Base-by-base conservation (phyloP, 768 basidiomycete species). In the Kwoniella dejecticola region DNA sequence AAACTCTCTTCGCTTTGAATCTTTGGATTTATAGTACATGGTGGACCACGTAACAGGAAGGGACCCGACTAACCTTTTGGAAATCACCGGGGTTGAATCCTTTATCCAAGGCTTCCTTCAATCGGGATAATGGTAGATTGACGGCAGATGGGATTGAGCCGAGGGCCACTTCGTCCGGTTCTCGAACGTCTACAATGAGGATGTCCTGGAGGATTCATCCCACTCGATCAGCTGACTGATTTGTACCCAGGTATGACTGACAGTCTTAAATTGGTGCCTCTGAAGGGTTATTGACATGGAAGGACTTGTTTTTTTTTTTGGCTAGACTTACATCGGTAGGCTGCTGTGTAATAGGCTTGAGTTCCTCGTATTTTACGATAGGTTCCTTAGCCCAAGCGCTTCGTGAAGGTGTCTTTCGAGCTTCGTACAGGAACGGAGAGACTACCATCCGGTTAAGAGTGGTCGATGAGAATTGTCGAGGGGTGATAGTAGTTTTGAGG, bases 121-220 rank as follows among this genome's bases (percentile, higher is more conserved):
- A 83, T n/a, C 83, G 83, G 6, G 89, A 88, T 38, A 97, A 84
- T 4, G 94, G 93, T 19, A 97, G 79, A 78, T 92, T 90, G 72
- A 96, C 90, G 17, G 91, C 84, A 23, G 91, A 91, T 5, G 94
- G 94, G 64, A 97, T 95, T 76, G 88, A 88, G 12, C 94, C 94
- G 75, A 91, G 89, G 13, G 89, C 84, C 44, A 92, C 89, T 77
- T 96, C 94, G 66, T 90, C 86, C 1, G 88, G 89, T 77, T 96
- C 94, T 21, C 95, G 87, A n/a, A 97, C 94, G 55, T 79, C 77
- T 26, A 79, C 58, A 48, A 79, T 48, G 58, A 79, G 68, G 40
- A 79, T 67, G 50, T 79, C 70, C 77, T 78, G 44, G 10, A 10
- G 5, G 23, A n/a, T 12, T 4, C 7, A 36, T 15, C 10, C 26